phyloP scores from a whole-genome alignment of 129 eudicot species.

The Helichrysum umbraculigerum region DNA sequence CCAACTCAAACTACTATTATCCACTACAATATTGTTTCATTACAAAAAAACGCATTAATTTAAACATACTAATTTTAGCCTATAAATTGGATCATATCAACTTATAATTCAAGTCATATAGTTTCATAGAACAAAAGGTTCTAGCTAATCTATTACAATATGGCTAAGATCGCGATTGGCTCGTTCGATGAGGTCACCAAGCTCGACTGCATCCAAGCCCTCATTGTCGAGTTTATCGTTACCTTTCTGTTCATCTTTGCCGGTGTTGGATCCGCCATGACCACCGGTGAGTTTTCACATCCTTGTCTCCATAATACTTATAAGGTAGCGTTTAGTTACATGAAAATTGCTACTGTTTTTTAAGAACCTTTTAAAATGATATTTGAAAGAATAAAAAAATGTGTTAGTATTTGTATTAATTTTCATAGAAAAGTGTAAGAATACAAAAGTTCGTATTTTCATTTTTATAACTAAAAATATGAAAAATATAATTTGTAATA shows the following conservation, averaged over 20 bases:
- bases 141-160: constrained; percentile 8
- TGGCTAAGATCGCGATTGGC: constrained; percentile 86
- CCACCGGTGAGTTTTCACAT: constrained; percentile 54
- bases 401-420: too few species aligned
- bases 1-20: constrained; percentile 19
- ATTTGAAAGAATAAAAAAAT: too few species aligned
- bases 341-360: too few species aligned
- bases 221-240: constrained; percentile 79
- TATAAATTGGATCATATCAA: constrained; percentile 15
- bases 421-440: too few species aligned
- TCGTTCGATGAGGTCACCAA: constrained; percentile 51
- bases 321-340: too few species aligned
- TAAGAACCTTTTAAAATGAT: too few species aligned
- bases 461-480: too few species aligned
- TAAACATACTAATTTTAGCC: not conserved
- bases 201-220: constrained; percentile 76
- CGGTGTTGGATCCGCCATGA: constrained; percentile 93
- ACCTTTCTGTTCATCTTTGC: constrained; percentile 79
- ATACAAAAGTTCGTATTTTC: too few species aligned
- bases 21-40: constrained; percentile 24
- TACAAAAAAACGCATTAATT: constrained; percentile 27
- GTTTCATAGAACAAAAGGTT: not conserved
- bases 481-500: too few species aligned
- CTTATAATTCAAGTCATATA: not conserved
- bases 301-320: too few species aligned